Conservation (phyloP, 441 rosid genomes). For the Arabidopsis hybrid region DNA sequence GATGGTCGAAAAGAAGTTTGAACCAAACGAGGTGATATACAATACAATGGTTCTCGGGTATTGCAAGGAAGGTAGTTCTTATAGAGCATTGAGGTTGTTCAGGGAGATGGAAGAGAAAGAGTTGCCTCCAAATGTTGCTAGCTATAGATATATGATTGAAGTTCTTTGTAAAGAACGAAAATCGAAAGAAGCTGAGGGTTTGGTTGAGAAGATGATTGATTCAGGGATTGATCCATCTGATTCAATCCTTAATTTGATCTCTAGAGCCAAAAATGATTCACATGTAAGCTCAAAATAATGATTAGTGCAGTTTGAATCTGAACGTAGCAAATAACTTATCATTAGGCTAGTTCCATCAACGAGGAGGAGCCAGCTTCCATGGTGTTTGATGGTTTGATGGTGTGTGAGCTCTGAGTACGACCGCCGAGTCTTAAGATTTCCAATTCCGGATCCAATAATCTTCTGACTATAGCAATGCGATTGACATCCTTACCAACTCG, state of each 20-base stretch:
- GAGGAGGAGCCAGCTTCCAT: neutral
- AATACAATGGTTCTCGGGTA: constrained; percentile 76
- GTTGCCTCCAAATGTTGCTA: constrained; percentile 68
- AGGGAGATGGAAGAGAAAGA: constrained; percentile 64
- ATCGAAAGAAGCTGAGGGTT: constrained; percentile 63
- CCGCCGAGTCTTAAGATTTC: neutral
- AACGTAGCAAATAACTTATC: no score
- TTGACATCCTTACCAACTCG: constrained; percentile 3
- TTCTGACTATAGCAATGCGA: constrained; percentile 2
- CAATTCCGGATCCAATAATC: neutral
- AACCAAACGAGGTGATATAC: constrained; percentile 69
- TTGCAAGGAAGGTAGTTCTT: constrained; percentile 72
- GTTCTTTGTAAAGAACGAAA: constrained; percentile 70
- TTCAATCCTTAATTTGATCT: constrained; percentile 54
- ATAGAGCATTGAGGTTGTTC: constrained; percentile 65
- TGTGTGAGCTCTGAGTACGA: neutral
- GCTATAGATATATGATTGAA: constrained; percentile 61
- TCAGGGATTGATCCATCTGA: constrained; percentile 56
- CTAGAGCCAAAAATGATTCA: constrained; percentile 49
- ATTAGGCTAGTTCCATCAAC: no score
- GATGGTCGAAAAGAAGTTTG: constrained; percentile 53
- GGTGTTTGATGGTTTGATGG: neutral
- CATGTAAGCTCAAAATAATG: constrained; percentile 18
- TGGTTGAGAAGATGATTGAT: constrained; percentile 60
- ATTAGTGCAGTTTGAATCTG: constrained; percentile 21